Base-by-base conservation (phyloP, 1,284 basidiomycete species). In the Cerioporus squamosus region DNA sequence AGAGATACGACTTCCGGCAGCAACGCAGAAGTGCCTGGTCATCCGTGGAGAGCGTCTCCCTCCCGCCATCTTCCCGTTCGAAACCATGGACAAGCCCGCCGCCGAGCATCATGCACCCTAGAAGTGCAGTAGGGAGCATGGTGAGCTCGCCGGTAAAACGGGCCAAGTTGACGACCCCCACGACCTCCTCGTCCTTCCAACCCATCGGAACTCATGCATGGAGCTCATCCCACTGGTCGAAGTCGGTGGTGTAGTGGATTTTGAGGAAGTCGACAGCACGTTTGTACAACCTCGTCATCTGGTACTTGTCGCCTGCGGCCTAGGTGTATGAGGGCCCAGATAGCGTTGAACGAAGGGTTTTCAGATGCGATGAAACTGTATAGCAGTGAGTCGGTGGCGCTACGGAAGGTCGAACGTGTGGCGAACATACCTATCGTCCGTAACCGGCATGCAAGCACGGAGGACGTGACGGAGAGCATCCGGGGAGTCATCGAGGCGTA, bases 281-380 rank as follows among this genome's bases (percentile, higher is more conserved):
- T 7, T 46, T 36, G 20, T 42, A 43, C 17, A 43, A 2, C 20
- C 31, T 29, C 7, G 17, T 15, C n/a, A 57, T 47, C 39, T 57
- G 26, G 50, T 57, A 57, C 20, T 57, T 58, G 26, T 44, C 18
- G 2, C 51, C n/a, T n/a, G n/a, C n/a, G n/a, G n/a, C n/a, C 57
- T 3, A 58, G 46, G 9, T 40, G 51, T 10, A 53, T 53, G 15
- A 5, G 36, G 3, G 57, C 51, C 7, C 47, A 53, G 6, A 53
- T n/a, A 3, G 20, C 43, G 3, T 53, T 14, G 43, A 44, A 53
- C 2, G 51, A 36, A 3, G 51, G 43, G 4, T 24, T 23, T 18
- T 8, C 18, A 7, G 26, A 5, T 2, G 15, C 33, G n/a, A 15
- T 38, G 9, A 36, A 12, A 33, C 51, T 53, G 42, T 45, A 10